Evolutionary conservation across 768 basidiomycete species (phyloP), one percentile per base, ranked within the genome.

Genomic region (Pholiota molesta): DNA sequence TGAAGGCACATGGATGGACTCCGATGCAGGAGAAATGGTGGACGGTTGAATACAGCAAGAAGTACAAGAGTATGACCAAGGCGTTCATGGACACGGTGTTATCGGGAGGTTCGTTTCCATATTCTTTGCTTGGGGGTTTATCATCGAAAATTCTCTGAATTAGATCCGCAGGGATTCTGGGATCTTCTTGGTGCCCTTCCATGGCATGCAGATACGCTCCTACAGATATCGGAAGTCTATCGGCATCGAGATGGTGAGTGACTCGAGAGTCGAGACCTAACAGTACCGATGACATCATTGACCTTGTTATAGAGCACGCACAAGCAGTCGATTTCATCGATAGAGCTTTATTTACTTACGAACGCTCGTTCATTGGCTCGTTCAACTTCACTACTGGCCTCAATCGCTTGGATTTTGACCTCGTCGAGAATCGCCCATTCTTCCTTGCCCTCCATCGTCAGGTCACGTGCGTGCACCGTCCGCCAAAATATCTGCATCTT

Each of bases 271-370:
- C 26, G 26, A 26, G 26, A n/a, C 40, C 26, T 26, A 37, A 44
- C 39, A 47, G 26, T 21, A 13, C 14, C 37, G 35, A n/a, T 51
- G 17, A 26, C 60, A 57, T 33, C 52, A 54, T 57, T 52, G 51
- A 11, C 17, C 17, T 1, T 3, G 3, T 29, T 44, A 21, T 58
- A 94, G 95, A 97, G 70, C 86, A 95, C 68, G 82, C 89, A 40
- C 86, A 89, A 57, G 93, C 94, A 0, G 86, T 92, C 3, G 95
- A 97, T 62, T 94, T 87, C 68, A 86, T 95, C 19, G 91, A 94
- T 59, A 86, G 95, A n/a, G 92, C 96, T 0, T 73, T 99, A 17
- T 98, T 96, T 76, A 88, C 95, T 0, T 97, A 96, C 63, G 96
- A 98, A 69, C 86, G 95, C 13, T 87, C 92, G 11, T 92, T 98